These are phyloP conservation scores for Botrytis elliptica DNA, from an alignment of 2,329 filamentous ascomycete species.

Conservation along the genomic window DNA sequence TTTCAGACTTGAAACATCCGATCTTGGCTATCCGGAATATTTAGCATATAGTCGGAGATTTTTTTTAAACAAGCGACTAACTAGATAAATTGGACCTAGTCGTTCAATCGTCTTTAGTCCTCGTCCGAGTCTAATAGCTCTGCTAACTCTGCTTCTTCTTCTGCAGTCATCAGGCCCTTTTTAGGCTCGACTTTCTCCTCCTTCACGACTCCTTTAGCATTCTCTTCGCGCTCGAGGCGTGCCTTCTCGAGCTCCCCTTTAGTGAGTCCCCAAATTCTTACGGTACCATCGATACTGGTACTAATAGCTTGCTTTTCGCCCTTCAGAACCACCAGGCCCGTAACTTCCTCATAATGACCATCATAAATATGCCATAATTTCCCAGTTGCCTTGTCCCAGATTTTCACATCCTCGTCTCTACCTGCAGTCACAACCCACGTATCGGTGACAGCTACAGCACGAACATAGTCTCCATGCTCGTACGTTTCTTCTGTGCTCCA, in stretches of 20 bases:
- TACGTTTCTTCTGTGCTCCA: slow-evolving; percentile 74
- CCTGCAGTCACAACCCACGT: slow-evolving; percentile 85
- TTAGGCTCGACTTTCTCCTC: slow-evolving; percentile 46
- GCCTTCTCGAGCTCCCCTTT: slow-evolving; percentile 58
- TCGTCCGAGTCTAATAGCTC: slow-evolving; percentile 78
- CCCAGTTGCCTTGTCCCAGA: slow-evolving; percentile 78
- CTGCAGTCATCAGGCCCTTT: slow-evolving; percentile 68
- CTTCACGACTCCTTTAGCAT: slow-evolving; percentile 45
- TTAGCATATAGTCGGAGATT: not conserved
- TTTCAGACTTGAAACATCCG: not conserved
- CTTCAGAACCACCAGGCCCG: slow-evolving; percentile 66
- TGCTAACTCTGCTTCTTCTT: slow-evolving; percentile 90
- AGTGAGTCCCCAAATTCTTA: slow-evolving; percentile 78
- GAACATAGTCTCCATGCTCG: slow-evolving; percentile 84
- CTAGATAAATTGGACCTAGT: not conserved
- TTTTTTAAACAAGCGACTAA: not conserved
- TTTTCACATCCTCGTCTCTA: slow-evolving; percentile 83
- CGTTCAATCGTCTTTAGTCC: slow-evolving; percentile 45
- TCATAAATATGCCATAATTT: slow-evolving; percentile 70
- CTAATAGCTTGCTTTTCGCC: slow-evolving; percentile 63
- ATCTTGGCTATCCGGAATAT: not conserved
- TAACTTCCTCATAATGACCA: slow-evolving; percentile 93
- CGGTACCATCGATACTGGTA: slow-evolving; percentile 84
- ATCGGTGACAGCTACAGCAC: slow-evolving; percentile 72
- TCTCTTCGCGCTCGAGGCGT: slow-evolving; percentile 49